Evolutionary conservation across 352 stramenopile genomes (phyloP), one percentile per base, ranked within the genome.

Genomic region (Plasmopara halstedii): DNA sequence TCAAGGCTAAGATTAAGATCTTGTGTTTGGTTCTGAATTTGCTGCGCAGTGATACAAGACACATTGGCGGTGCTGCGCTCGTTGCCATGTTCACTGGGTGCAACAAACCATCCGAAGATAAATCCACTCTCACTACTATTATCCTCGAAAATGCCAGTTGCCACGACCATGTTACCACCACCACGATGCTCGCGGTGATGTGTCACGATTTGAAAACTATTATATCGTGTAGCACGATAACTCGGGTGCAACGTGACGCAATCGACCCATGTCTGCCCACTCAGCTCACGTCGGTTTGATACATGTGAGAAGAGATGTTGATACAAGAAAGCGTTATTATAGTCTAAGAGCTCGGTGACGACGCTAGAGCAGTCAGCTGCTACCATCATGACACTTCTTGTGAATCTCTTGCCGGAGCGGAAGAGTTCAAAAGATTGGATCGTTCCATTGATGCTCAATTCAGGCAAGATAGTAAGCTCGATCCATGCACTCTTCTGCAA

Each of bases 111-210:
- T 14, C 68, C 71, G 33, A 85, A 83, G 17, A 81, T 46, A 14
- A 85, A 36, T n/a, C 62, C 56, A 17, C 21, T 45, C 37, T 71
- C 64, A 22, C 50, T 53, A 0, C 35, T 42, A 22, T 58, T 55
- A 6, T 55, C 39, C 19, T 56, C 45, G 13, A 36, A 37, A 9
- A 40, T 51, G 20, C 49, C 65, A 25, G 72, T 39, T 18, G 69
- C 67, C 27, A 84, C 62, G 20, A 78, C 58, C 15, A 84, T 66
- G 14, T 70, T 68, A 42, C 70, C 79, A 10, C 73, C 70, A 36
- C 81, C 70, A 0, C 70, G 68, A 29, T 85, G 83, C 43, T 85
- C 61, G n/a, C 70, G 60, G 46, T 52, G 59, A 32, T 85, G 68
- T 13, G 59, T 82, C 42, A 85, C 37, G 11, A 80, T 49, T 22